Evolutionary conservation across 495 filamentous ascomycete genomes (phyloP), one percentile per base, ranked within the genome.

Genomic region (Aspergillus nidulans): DNA sequence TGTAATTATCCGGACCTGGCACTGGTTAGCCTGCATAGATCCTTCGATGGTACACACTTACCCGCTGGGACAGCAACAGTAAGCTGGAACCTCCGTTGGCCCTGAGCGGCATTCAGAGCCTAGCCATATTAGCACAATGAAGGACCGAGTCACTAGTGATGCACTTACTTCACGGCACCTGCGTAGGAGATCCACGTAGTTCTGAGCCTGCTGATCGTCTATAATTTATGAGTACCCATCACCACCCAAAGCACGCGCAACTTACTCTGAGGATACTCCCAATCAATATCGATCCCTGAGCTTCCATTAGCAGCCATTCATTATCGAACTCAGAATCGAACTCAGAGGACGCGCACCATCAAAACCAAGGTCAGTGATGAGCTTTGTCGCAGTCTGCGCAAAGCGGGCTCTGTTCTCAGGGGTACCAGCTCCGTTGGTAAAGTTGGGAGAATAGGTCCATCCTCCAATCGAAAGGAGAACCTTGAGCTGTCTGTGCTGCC

Each of bases 391-490:
- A 36, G 79, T 81, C 42, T 78, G 68, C 5, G 91, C 92, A 71
- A 96, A 97, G 3, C 52, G 79, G n/a, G 73, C 69, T 13, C 92
- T 81, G 1, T 91, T 90, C n/a, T 73, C 65, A 0, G 80, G 72
- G 0, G 85, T 86, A 54, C 67, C 70, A 15, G 71, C 71, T 40
- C 91, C 89, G 36, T 77, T 77, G 18, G 82, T 78, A 67, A 99
- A 96, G 70, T 96, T 95, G 64, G 81, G 69, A 48, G 88, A 89
- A 69, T 97, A 97, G 0, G 92, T 96, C 94, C 95, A 97, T 25
- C 94, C 94, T 55, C 94, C 94, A 58, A 99, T 94, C 43, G 89
- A 95, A 12, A 99, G 83, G 9, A 97, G 78, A 6, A 95, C 79
- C 71, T 97, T 97, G 42, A 98, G 75, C 66, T 95, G 85, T 50